Percentiles rank a stretch among this genome's conserved stretches.
Evolutionary conservation across 768 basidiomycete genomes (phyloP).

Genomic region (Termitomyces heimii): DNA sequence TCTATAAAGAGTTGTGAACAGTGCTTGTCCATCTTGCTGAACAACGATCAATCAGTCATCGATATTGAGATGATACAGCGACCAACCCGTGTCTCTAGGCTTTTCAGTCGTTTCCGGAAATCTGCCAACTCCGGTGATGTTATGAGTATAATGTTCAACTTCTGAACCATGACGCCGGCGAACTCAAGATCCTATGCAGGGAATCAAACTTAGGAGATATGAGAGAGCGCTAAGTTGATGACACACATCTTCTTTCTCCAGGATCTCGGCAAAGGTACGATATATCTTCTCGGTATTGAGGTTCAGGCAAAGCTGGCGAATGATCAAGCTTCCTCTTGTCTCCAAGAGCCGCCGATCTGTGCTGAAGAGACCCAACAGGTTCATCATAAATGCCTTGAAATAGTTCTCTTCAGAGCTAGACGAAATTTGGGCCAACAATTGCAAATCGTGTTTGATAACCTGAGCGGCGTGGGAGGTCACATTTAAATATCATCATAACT

Average conservation of each 20-base stretch:
- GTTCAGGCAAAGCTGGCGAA: slow-evolving; percentile 89
- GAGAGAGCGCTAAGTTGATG: neutral
- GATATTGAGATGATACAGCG: neutral
- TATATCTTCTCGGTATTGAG: slow-evolving; percentile 96
- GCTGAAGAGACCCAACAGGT: slow-evolving; percentile 90
- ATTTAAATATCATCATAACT: neutral
- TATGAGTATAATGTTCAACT: slow-evolving; percentile 93
- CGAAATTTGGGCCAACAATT: slow-evolving; percentile 94
- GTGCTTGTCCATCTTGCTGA: slow-evolving; percentile 91
- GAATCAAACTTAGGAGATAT: neutral
- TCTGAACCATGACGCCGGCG: slow-evolving; percentile 95
- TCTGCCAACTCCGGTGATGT: slow-evolving; percentile 96
- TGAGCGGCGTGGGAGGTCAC: slow-evolving; percentile 17
- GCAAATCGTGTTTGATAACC: slow-evolving; percentile 96
- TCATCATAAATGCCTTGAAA: slow-evolving; percentile 94
- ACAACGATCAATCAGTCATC: neutral
- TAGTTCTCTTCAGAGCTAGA: slow-evolving; percentile 93
- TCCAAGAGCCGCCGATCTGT: slow-evolving; percentile 90
- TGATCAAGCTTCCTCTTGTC: slow-evolving; percentile 90
- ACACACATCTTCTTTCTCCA: slow-evolving; percentile 94
- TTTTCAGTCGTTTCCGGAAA: slow-evolving; percentile 89
- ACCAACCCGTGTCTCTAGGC: slow-evolving; percentile 83
- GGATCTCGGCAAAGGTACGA: slow-evolving; percentile 90
- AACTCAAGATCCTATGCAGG: slow-evolving; percentile 84
- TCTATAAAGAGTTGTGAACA: slow-evolving; percentile 90